Evolutionary conservation across 495 filamentous ascomycete genomes (phyloP), one percentile per base, ranked within the genome.

Genomic region (Xylaria castorea): DNA sequence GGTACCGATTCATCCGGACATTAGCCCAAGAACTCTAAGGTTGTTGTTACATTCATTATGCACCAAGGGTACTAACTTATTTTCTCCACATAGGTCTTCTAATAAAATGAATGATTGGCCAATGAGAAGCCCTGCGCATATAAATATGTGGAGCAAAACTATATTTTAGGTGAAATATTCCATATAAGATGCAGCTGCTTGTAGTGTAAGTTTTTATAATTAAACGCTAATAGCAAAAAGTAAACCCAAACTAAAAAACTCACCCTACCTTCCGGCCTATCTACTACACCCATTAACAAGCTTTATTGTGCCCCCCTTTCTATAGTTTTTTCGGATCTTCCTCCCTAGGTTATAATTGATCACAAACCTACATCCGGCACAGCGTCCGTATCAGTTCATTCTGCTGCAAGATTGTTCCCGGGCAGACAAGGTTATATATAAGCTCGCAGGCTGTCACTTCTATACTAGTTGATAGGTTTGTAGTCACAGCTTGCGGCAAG

Each of bases 171-270:
- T 44, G 0, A 9, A 57, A 11, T 27, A 18, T 57, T 44, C 14
- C 22, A 68, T 67, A 67, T 67, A 68, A 68, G 57, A 22, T 44
- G 22, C 18, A 27, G 48, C n/a, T 42, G 20, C 48, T 36, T 51
- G 8, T 32, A 16, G 36, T 51, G 8, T 32, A 16, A 40, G 30
- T 68, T 68, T 67, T n/a, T 66, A 12, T 48, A 66, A 66, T 66
- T 42, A 64, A 64, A 48, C 40, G 22, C 63, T 66, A 66, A 66
- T 50, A 66, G 34, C 63, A 48, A 27, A 50, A 48, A 32, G n/a
- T 25, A 66, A 44, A 65, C 20, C 62, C 16, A 32, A 64, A 38
- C 63, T 48, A 48, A 66, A 46, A n/a, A 50, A 66, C 50, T 34
- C 36, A 34, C 38, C 61, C n/a, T 63, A 42, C 60, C 60, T 44